These are phyloP conservation scores for Thymus mandschuricus DNA, from an alignment of 257 asterid species.

Conservation along the genomic window DNA sequence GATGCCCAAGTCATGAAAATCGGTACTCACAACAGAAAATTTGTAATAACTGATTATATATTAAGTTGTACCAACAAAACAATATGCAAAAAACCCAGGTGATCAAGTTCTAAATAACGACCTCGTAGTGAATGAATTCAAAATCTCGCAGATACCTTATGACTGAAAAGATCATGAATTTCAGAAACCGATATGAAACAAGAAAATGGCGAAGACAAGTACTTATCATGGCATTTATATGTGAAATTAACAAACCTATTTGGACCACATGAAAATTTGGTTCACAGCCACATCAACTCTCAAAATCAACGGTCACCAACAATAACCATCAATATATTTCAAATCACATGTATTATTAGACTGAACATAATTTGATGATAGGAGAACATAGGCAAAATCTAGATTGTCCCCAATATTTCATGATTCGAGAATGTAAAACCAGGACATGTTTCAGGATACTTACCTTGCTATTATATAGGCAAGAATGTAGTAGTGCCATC, in stretches of 20 bases:
- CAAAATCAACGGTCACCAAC: background rate
- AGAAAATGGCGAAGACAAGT: background rate
- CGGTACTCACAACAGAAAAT: background rate
- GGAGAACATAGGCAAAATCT: background rate
- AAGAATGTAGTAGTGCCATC: background rate
- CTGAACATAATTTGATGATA: background rate
- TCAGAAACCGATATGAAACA: background rate
- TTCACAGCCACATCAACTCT: background rate
- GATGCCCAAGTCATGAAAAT: background rate
- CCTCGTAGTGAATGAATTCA: background rate
- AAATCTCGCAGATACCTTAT: background rate
- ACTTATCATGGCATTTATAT: background rate
- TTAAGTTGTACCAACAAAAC: background rate
- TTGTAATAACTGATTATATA: background rate
- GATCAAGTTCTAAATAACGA: background rate
- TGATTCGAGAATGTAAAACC: background rate
- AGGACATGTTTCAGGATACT: background rate
- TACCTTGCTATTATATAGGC: background rate
- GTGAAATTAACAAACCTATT: background rate
- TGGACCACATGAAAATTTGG: conserved; percentile 10
- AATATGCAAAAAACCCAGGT: background rate
- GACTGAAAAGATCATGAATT: too few species aligned
- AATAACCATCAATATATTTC: background rate
- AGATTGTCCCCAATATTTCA: background rate
- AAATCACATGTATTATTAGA: background rate